These are phyloP conservation scores for Penicillium sp. DNA, from an alignment of 2,329 filamentous ascomycete species.

Conservation along the genomic window DNA sequence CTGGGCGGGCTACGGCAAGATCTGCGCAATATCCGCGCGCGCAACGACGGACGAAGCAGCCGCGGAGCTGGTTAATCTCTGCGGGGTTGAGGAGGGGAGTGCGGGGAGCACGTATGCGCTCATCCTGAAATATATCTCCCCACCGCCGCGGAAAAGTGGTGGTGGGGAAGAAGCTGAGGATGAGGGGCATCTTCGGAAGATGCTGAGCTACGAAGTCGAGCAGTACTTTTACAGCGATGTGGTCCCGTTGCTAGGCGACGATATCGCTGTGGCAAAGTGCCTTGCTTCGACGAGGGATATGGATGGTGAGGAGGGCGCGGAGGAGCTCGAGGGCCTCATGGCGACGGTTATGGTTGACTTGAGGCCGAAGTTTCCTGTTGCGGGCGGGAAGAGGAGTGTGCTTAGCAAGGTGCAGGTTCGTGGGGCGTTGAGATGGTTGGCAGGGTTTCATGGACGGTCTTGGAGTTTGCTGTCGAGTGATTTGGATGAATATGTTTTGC, in stretches of 20 bases:
- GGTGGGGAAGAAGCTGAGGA: slow-evolving; percentile 37
- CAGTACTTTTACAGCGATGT: slow-evolving; percentile 67
- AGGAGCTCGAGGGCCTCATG: slow-evolving; percentile 41
- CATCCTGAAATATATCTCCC: slow-evolving; percentile 64
- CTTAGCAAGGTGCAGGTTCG: slow-evolving; percentile 56
- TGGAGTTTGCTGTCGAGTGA: slow-evolving; percentile 43
- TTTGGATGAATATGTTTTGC: slow-evolving; percentile 41
- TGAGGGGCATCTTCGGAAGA: slow-evolving; percentile 68
- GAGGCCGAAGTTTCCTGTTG: slow-evolving; percentile 57
- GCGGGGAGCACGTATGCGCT: slow-evolving; percentile 38
- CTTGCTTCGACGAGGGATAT: slow-evolving; percentile 50
- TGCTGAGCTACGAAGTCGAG: slow-evolving; percentile 70
- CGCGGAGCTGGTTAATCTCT: slow-evolving; percentile 25
- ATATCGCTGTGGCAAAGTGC: slow-evolving; percentile 57
- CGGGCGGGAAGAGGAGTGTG: slow-evolving; percentile 46
- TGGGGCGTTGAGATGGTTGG: slow-evolving; percentile 65
- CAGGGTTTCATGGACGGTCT: slow-evolving; percentile 63
- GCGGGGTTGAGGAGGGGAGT: slow-evolving; percentile 23
- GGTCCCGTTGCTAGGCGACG: slow-evolving; percentile 53
- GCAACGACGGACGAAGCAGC: slow-evolving; percentile 33
- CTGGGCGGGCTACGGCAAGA: slow-evolving; percentile 58
- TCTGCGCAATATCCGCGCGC: slow-evolving; percentile 59
- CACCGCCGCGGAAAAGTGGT: slow-evolving; percentile 47
- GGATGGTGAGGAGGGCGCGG: slow-evolving; percentile 29
- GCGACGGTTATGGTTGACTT: slow-evolving; percentile 66